A percentile compares a stretch with the other conserved stretches of the same genome.
phyloP scores from a whole-genome alignment of 345 rosid genomes.

The Conringia planisiliqua region DNA sequence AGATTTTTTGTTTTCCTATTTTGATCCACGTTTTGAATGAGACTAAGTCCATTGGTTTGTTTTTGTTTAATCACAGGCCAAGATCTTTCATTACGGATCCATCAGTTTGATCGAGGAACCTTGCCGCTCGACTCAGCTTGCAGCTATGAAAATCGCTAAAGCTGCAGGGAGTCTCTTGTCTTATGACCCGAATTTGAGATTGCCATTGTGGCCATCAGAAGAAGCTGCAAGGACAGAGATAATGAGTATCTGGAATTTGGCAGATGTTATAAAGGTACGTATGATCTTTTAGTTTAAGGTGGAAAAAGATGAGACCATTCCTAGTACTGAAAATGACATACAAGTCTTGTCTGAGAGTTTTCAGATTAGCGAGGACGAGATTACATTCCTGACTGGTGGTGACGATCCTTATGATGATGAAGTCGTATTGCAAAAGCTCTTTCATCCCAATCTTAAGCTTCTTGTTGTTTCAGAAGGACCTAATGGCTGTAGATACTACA shows the following conservation, averaged over 20 bases:
- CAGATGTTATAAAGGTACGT: conserved; percentile 97
- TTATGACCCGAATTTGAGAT: conserved; percentile 90
- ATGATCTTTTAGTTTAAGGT: not conserved
- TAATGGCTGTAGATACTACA: conserved; percentile 89
- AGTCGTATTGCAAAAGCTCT: conserved; percentile 63
- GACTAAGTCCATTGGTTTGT: not conserved
- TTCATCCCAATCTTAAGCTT: conserved; percentile 79
- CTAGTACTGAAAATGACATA: conserved; percentile 5
- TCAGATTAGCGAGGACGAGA: conserved; percentile 96
- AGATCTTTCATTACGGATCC: conserved; percentile 92
- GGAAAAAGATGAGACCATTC: not conserved
- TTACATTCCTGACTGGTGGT: conserved; percentile 65
- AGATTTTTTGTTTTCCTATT: not conserved
- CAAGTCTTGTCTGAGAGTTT: conserved; percentile 1
- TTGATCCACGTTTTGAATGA: not conserved
- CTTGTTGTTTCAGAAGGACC: conserved; percentile 91
- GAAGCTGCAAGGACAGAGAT: conserved; percentile 82
- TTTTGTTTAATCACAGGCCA: conserved; percentile 52
- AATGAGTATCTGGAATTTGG: conserved; percentile 84
- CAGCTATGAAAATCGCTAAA: conserved; percentile 83
- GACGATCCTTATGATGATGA: conserved; percentile 63
- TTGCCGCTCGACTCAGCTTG: conserved; percentile 87
- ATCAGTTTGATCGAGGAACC: conserved; percentile 96
- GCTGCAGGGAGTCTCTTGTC: conserved; percentile 76
- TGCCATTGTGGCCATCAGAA: conserved; percentile 88